Evolutionary conservation across 2,329 filamentous ascomycete species (phyloP), one percentile per base, ranked within the genome.

Genomic region (Fusarium coffeatum): DNA sequence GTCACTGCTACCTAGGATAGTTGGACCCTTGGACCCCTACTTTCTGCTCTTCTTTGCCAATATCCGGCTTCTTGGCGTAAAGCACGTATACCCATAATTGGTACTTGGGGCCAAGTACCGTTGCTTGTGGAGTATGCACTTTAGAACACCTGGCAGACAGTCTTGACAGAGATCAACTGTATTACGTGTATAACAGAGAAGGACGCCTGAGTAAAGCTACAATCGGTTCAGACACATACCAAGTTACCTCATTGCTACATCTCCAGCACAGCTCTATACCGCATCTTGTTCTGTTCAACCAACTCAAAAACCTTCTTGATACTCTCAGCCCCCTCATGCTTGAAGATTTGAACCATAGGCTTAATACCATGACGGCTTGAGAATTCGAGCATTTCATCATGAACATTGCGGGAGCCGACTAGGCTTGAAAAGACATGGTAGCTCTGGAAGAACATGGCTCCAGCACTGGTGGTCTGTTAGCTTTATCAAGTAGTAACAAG

Each of bases 301-400:
- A 63, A 12, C 1, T 34, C 30, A 12, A 62, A 62, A 1, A 62
- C 41, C 2, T 46, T 15, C 1, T 47, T 54, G 32, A 63, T 63
- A 6, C 25, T 62, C 9, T 34, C 25, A 12, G n/a, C 46, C 5
- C 59, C 59, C 12, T 55, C 27, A 18, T 62, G 59, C 15, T 55
- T 55, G n/a, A 62, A 62, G 22, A 62, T 12, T 2, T 62, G 46
- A 4, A 62, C 32, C 59, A 62, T 55, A 0, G 59, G 59, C 25
- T 55, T 62, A 4, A 62, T 32, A 1, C 40, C 41, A 20, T 62
- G 59, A 1, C 59, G 40, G 0, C 46, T 42, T 12, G 59, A 55
- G 4, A 62, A 62, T n/a, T 46, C 57, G 6, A 62, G 37, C 59
- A 62, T 62, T 32, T 62, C 59, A 3, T 62, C 32, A 16, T 62